A percentile compares a stretch with the other conserved stretches of the same genome.
phyloP scores from a whole-genome alignment of 2,329 filamentous ascomycete species.

The Fusarium chuoi region DNA sequence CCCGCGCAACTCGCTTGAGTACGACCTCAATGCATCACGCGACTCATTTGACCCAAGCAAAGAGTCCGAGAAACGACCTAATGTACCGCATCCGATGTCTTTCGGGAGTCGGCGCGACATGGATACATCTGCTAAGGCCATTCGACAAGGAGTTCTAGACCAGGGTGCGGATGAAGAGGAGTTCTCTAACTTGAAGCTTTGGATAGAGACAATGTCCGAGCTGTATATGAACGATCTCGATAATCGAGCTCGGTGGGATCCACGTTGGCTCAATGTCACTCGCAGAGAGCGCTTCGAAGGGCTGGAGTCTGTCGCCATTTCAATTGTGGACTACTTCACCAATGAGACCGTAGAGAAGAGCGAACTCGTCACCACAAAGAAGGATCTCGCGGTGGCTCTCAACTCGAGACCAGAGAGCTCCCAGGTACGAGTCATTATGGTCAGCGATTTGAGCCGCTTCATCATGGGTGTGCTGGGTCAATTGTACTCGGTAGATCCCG shows the following conservation, averaged over 20 bases:
- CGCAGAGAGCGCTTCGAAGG: constrained; percentile 18
- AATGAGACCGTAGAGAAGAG: background rate
- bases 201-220: constrained; percentile 45
- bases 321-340: constrained; percentile 4
- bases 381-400: constrained; percentile 4
- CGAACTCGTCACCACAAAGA: constrained; percentile 5
- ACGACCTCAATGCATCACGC: background rate
- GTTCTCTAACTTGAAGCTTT: constrained; percentile 41
- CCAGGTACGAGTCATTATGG: constrained; percentile 39
- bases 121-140: constrained; percentile 11
- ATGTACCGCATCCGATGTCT: constrained; percentile 7
- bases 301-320: constrained; percentile 5
- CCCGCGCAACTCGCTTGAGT: constrained; percentile 14
- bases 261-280: constrained; percentile 13
- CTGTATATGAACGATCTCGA: constrained; percentile 46
- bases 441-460: constrained; percentile 46
- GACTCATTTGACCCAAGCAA: constrained; percentile 20
- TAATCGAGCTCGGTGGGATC: constrained; percentile 16
- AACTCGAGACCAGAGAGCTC: constrained; percentile 4
- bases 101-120: constrained; percentile 29
- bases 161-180: constrained; percentile 26
- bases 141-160: background rate
- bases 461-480: constrained; percentile 45
- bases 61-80: background rate
- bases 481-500: constrained; percentile 42